Evolutionary conservation across 192 early-diverging fungal species (phyloP), one percentile per base, ranked within the genome.

Genomic region (Physocladia obscura): DNA sequence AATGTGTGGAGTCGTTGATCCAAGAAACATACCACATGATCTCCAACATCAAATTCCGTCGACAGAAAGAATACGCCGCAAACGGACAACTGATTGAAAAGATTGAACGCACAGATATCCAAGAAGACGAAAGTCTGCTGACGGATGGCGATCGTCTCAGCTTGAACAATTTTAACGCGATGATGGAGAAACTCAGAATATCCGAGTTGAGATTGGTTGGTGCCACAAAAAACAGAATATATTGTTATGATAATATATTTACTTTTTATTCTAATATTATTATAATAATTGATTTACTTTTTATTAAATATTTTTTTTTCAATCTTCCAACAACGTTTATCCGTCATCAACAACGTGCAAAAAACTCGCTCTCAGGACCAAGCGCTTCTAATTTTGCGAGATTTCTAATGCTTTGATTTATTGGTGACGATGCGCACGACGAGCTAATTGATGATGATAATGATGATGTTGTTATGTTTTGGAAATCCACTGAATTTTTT

Each of bases 31-130:
- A 80, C 62, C 49, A 67, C 22, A 74, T 72, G 35, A 48, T 81
- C 15, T 34, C 57, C 34, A 76, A 77, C 37, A 34, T 81, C 37
- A 80, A 79, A 62, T 52, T 73, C 27, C 64, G 82, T 4, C 60
- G 78, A 17, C 5, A 19, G 47, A 70, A 69, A 24, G 79, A 84
- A 58, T 47, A 71, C 15, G 57, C 15, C 1, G 73, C 50, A 4
- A 67, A 67, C 21, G 62, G 67, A 21, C 24, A 48, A 8, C 55
- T 84, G 44, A 62, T 84, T 56, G 74, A 84, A 44, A 84, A 84
- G 62, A 71, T 65, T 47, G 36, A 70, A 21, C 74, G 82, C 8
- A 39, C 49, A 8, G 82, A 84, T 67, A 64, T 84, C 19, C 19
- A 71, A 26, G 38, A 31, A 30, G 77, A 76, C 26, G 71, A 64